Evolutionary conservation across 2,329 filamentous ascomycete genomes (phyloP).

Genomic region (Cladorrhinum sp.): DNA sequence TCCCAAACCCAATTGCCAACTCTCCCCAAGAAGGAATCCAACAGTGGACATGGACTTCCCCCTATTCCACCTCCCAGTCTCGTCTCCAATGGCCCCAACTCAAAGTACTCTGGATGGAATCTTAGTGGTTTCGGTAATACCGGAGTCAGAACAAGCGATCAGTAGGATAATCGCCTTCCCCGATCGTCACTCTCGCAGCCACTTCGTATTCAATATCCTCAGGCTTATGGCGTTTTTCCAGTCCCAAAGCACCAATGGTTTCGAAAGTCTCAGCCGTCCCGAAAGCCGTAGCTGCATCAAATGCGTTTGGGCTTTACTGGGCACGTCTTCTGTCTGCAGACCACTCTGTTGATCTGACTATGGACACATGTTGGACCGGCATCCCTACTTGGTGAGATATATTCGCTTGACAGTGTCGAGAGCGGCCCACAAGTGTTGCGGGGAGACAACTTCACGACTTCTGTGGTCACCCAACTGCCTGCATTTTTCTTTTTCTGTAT

Average conservation of each 20-base stretch:
- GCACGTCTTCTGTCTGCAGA: neutral
- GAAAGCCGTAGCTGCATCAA: no score
- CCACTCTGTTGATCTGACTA: neutral
- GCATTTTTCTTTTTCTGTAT: neutral
- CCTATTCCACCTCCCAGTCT: conserved; percentile 35
- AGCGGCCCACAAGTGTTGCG: neutral
- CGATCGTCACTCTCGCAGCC: neutral
- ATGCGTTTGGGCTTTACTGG: neutral
- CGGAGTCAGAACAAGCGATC: conserved; percentile 36
- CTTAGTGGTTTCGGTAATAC: conserved; percentile 41
- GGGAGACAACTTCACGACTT: neutral
- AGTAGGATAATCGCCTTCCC: conserved; percentile 14
- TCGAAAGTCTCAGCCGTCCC: neutral
- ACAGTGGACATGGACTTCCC: conserved; percentile 33
- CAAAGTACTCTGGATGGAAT: conserved; percentile 41
- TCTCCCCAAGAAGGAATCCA: conserved; percentile 20
- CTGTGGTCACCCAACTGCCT: neutral
- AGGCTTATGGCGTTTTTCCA: neutral
- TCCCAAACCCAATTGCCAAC: neutral
- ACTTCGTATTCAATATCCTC: neutral
- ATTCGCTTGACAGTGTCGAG: conserved; percentile 22
- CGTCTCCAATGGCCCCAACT: conserved; percentile 27
- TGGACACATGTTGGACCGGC: conserved; percentile 1
- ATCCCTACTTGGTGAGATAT: neutral
- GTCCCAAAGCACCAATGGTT: neutral